These are phyloP conservation scores for Apiospora kogelbergensis DNA, from an alignment of 2,329 filamentous ascomycete species.

Conservation along the genomic window DNA sequence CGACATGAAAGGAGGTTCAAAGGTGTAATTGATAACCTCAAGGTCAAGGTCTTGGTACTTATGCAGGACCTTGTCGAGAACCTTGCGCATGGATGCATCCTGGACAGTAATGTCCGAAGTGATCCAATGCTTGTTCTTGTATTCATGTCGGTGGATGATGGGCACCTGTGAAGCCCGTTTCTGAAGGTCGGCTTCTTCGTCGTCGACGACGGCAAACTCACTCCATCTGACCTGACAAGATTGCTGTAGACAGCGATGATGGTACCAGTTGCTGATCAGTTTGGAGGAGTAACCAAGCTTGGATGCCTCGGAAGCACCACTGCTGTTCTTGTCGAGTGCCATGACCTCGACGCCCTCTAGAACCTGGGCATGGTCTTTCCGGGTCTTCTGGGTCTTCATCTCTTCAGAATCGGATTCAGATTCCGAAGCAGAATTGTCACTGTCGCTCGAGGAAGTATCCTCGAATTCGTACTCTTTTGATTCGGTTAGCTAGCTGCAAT, in stretches of 20 bases:
- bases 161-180: conserved; percentile 23
- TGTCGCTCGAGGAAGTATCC: not conserved
- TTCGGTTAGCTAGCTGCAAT: not conserved
- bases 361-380: conserved; percentile 9
- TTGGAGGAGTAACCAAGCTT: conserved; percentile 15
- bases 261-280: conserved; percentile 22
- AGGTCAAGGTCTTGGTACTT: conserved; percentile 36
- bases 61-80: conserved; percentile 29
- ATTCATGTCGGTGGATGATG: conserved; percentile 33
- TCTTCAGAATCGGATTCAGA: not conserved
- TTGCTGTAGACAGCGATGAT: conserved; percentile 23
- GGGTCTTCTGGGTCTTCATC: not conserved
- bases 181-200: conserved; percentile 26
- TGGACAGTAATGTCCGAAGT: conserved; percentile 34
- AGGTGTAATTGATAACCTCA: conserved; percentile 33
- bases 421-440: not conserved
- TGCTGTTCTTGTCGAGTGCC: conserved; percentile 12
- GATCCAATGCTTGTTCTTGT: conserved; percentile 29
- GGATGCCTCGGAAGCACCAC: conserved; percentile 12
- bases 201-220: conserved; percentile 26
- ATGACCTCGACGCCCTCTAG: conserved; percentile 15
- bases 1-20: conserved; percentile 30
- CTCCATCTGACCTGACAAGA: conserved; percentile 30
- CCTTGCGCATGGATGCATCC: conserved; percentile 27
- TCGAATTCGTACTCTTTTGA: not conserved